Conservation (phyloP, 176 grass and related monocot genomes). For the Musa schizocarpa region DNA sequence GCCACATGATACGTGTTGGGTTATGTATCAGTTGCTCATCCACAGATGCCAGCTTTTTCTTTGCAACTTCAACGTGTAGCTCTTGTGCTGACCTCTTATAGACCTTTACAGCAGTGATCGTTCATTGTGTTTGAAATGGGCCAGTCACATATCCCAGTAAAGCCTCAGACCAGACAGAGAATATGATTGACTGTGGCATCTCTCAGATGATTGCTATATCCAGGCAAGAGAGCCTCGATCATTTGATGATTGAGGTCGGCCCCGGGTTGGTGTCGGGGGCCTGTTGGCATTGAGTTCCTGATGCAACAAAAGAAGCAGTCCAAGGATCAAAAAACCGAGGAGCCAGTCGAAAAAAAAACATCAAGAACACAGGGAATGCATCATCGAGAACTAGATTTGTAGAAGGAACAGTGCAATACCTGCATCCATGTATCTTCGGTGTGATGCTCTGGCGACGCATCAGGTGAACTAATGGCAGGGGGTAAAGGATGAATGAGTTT, state of each 20-base stretch:
- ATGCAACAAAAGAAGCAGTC: not conserved
- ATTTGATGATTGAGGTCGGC: constrained; percentile 75
- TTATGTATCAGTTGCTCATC: not conserved
- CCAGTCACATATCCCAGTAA: not conserved
- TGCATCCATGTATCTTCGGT: constrained; percentile 98
- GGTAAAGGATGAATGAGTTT: constrained; percentile 99
- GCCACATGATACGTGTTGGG: not conserved
- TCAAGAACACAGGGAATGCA: not conserved
- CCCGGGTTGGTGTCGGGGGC: constrained; percentile 85
- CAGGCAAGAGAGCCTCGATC: constrained; percentile 76
- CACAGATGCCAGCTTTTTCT: not conserved
- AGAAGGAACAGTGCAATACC: constrained; percentile 20
- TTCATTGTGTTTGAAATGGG: not conserved
- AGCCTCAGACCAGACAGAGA: not conserved
- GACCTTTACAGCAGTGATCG: not conserved
- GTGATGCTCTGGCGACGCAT: constrained; percentile 59
- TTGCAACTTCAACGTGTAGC: not conserved
- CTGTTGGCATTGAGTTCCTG: constrained; percentile 95
- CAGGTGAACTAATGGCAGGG: constrained; percentile 74
- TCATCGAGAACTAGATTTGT: not conserved
- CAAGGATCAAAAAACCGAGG: not conserved
- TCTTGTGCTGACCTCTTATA: not conserved
- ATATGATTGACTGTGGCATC: not conserved
- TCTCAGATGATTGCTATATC: constrained; percentile 9
- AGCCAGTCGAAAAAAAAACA: not conserved